These are phyloP conservation scores for Inonotus hispidus DNA, from an alignment of 1,284 basidiomycete species.

Conservation along the genomic window DNA sequence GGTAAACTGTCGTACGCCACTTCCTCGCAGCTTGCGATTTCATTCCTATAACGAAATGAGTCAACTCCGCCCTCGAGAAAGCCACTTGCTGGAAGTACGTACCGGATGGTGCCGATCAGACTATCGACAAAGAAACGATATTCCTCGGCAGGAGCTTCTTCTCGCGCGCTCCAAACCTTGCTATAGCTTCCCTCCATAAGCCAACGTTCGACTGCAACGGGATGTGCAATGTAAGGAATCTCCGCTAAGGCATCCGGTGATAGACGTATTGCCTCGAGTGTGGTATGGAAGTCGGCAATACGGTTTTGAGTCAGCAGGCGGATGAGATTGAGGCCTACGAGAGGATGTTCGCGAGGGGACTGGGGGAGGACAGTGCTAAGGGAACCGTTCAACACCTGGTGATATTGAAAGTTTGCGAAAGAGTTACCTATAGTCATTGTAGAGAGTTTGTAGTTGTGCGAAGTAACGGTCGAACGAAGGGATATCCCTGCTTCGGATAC, in stretches of 20 bases:
- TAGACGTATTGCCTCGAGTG: conserved; percentile 90
- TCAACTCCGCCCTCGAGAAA: not conserved
- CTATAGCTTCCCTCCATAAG: conserved; percentile 99
- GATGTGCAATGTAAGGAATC: conserved; percentile 80
- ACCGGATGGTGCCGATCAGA: conserved; percentile 91
- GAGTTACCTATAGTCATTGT: conserved; percentile 74
- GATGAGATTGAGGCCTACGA: conserved; percentile 91
- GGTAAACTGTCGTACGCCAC: conserved; percentile 85
- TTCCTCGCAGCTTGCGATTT: conserved; percentile 92
- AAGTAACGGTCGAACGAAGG: conserved; percentile 95
- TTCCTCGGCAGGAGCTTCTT: conserved; percentile 81
- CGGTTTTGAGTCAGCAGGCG: conserved; percentile 93
- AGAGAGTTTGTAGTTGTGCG: conserved; percentile 88
- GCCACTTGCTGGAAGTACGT: conserved; percentile 20
- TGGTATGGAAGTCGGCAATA: conserved; percentile 98
- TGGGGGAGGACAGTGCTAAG: conserved; percentile 68
- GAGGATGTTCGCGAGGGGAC: conserved; percentile 82
- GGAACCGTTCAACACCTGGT: not conserved
- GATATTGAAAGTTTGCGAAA: not conserved
- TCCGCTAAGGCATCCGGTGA: conserved; percentile 65
- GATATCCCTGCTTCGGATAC: conserved; percentile 83
- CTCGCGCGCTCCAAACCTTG: conserved; percentile 94
- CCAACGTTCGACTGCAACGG: conserved; percentile 91
- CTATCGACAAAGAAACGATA: conserved; percentile 90
- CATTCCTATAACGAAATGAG: conserved; percentile 52